These are phyloP conservation scores for Talinum fruticosum DNA, from an alignment of 148 eudicot genomes.

Conservation along the genomic window DNA sequence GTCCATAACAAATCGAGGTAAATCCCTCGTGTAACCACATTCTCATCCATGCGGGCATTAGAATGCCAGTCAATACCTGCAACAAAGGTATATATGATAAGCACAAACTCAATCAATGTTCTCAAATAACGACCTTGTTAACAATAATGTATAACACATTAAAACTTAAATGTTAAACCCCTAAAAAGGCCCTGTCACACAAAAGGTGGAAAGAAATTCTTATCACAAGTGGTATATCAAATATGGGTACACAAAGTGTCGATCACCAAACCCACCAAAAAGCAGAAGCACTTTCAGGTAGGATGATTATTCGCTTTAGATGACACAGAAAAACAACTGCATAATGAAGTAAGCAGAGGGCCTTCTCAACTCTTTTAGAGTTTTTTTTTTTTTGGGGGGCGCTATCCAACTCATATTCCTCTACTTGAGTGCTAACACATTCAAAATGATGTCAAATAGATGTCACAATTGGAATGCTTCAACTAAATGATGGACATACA, in stretches of 20 bases:
- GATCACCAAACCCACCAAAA: background rate
- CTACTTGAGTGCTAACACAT: background rate
- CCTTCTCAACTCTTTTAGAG: background rate
- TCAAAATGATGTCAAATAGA: background rate
- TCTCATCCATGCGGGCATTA: conserved; percentile 63
- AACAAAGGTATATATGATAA: conserved; percentile 13
- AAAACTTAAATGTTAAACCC: background rate
- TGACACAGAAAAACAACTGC: background rate
- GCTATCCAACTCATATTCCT: background rate
- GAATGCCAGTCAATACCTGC: conserved; percentile 92
- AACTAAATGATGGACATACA: background rate
- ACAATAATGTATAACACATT: background rate
- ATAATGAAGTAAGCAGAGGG: background rate
- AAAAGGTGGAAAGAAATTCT: background rate
- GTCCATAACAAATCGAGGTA: conserved; percentile 96
- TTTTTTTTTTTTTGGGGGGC: background rate
- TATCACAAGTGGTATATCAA: background rate
- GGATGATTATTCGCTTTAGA: background rate
- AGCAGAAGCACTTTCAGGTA: background rate
- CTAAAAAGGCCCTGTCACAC: background rate
- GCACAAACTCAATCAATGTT: background rate
- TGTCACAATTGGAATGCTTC: background rate
- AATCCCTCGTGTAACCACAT: conserved; percentile 62
- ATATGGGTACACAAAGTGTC: too few relatives aligned
- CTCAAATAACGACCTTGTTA: background rate